Evolutionary conservation across 73 alveolate genomes (phyloP).

Genomic region (Diophrys appendiculata): DNA sequence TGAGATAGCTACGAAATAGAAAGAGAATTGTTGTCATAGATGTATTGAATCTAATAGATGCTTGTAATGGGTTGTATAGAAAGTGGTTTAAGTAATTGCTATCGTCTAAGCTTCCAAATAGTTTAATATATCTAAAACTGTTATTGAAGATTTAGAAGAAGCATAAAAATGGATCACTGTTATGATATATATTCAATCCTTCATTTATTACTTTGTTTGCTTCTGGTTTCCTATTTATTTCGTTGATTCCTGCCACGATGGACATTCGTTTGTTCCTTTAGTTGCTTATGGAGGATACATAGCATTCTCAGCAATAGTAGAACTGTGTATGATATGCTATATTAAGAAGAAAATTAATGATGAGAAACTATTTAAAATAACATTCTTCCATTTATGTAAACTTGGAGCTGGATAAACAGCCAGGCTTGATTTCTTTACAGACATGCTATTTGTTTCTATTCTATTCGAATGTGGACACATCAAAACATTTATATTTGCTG

Average conservation of each 20-base stretch:
- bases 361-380: too few species aligned
- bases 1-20: too few species aligned
- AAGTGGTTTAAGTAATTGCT: too few species aligned
- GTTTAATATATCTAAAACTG: neutral
- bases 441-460: neutral
- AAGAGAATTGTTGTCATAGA: too few species aligned
- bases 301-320: neutral
- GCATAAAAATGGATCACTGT: neutral
- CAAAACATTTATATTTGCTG: neutral
- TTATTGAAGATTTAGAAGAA: constrained; percentile 1
- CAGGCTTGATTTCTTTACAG: neutral
- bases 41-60: too few species aligned
- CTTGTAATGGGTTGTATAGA: too few species aligned
- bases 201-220: constrained; percentile 6
- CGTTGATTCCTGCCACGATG: neutral
- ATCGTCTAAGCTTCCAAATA: too few species aligned
- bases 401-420: neutral
- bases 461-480: neutral
- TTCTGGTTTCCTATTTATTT: neutral
- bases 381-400: neutral
- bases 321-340: neutral
- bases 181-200: neutral
- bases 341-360: neutral
- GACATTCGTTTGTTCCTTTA: too few species aligned
- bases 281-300: too few species aligned